Conservation (phyloP, 768 basidiomycete genomes). For the Lyophyllum atratum region DNA sequence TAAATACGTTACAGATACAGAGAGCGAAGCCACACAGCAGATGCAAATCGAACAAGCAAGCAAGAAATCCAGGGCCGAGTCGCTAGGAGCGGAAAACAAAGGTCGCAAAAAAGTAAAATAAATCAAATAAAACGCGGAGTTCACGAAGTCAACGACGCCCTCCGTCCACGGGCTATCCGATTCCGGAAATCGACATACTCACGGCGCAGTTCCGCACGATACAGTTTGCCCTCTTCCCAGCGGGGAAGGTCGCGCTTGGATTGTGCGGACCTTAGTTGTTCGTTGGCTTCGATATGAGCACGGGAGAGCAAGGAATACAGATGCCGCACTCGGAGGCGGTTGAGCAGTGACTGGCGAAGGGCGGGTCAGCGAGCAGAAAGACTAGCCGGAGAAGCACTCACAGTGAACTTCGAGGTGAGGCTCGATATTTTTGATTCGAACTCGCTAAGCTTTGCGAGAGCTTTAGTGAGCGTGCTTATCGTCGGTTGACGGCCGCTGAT, state of each 20-base stretch:
- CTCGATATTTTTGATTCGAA: constrained; percentile 40
- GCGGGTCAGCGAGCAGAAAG: not conserved
- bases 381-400: constrained; percentile 15
- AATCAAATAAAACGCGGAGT: not conserved
- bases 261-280: constrained; percentile 23
- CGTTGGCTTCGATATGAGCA: constrained; percentile 31
- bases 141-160: constrained; percentile 10
- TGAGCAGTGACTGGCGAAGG: constrained; percentile 21
- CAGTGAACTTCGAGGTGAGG: constrained; percentile 37
- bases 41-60: not conserved
- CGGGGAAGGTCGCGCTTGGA: constrained; percentile 28
- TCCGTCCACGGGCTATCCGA: constrained; percentile 5
- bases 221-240: constrained; percentile 36
- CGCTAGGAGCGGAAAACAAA: not conserved
- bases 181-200: constrained; percentile 25
- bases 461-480: constrained; percentile 8
- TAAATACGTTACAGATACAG: not conserved
- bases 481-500: constrained; percentile 7
- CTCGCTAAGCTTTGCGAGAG: constrained; percentile 35
- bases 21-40: not conserved
- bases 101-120: not conserved
- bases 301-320: constrained; percentile 31
- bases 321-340: constrained; percentile 34
- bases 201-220: constrained; percentile 31
- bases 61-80: not conserved